phyloP scores from a whole-genome alignment of 2,329 filamentous ascomycete species.

The Aureobasidium melanogenum region DNA sequence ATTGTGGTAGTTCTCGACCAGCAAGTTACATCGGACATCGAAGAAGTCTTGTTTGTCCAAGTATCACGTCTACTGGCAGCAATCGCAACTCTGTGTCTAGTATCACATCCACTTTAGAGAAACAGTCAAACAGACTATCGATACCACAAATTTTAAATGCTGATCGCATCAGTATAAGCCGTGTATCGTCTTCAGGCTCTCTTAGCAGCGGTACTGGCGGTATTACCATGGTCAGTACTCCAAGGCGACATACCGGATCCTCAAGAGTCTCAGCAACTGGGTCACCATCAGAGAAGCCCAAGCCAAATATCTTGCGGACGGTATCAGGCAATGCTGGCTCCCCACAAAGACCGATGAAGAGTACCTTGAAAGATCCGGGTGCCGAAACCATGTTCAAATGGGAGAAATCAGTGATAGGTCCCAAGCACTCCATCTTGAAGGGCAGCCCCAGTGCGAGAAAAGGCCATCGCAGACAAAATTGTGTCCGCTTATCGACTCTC shows the following conservation, averaged over 20 bases:
- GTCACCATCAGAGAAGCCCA: conserved; percentile 30
- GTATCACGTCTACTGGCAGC: conserved; percentile 17
- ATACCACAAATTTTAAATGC: conserved; percentile 26
- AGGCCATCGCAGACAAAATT: conserved; percentile 35
- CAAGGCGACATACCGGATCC: conserved; percentile 19
- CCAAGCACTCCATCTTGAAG: conserved; percentile 36
- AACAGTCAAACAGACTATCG: conserved; percentile 21
- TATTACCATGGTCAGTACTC: conserved; percentile 27
- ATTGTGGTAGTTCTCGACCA: not conserved
- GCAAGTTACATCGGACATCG: not conserved
- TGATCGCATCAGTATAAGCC: conserved; percentile 28
- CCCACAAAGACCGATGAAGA: conserved; percentile 21
- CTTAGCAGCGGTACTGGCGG: conserved; percentile 18
- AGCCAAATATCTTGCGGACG: conserved; percentile 22
- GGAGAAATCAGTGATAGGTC: conserved; percentile 29
- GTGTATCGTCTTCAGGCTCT: conserved; percentile 25
- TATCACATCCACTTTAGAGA: conserved; percentile 19
- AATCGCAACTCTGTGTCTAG: conserved; percentile 18
- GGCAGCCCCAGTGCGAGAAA: conserved; percentile 36
- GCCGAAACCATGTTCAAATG: conserved; percentile 28
- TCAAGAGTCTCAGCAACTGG: conserved; percentile 31
- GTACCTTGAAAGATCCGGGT: not conserved
- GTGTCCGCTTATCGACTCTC: conserved; percentile 36
- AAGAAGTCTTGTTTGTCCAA: conserved; percentile 17
- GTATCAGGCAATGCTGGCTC: conserved; percentile 25